Percentiles rank a stretch among this genome's conserved stretches.
Evolutionary conservation across 371 early-diverging fungal species (phyloP).

Genomic region (Parasitella parasitica): DNA sequence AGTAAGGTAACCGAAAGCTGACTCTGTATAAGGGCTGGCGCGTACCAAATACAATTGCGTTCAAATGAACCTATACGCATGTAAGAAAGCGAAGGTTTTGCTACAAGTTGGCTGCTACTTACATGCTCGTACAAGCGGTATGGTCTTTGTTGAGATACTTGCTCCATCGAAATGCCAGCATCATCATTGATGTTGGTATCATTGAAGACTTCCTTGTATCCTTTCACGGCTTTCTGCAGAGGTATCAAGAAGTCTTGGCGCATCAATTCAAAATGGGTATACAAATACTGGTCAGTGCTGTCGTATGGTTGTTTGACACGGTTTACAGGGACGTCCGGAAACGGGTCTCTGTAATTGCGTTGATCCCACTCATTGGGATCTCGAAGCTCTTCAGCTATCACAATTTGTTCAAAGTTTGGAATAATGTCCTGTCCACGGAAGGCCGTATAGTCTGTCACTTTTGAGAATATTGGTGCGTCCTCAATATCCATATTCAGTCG

Average conservation of each 20-base stretch:
- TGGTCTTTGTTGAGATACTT: slow-evolving; percentile 6
- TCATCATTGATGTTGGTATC: slow-evolving; percentile 27
- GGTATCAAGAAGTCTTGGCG: slow-evolving; percentile 64
- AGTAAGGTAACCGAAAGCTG: slow-evolving; percentile 51
- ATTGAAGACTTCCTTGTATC: slow-evolving; percentile 29
- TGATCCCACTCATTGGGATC: slow-evolving; percentile 13
- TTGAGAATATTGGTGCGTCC: slow-evolving; percentile 24
- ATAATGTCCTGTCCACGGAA: slow-evolving; percentile 27
- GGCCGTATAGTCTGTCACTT: slow-evolving; percentile 27
- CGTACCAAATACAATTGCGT: slow-evolving; percentile 52
- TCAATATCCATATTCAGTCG: slow-evolving; percentile 29
- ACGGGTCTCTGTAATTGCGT: slow-evolving; percentile 6
- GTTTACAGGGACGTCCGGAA: slow-evolving; percentile 57
- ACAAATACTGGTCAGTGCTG: slow-evolving; percentile 54
- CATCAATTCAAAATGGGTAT: slow-evolving; percentile 66
- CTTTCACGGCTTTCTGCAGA: slow-evolving; percentile 50
- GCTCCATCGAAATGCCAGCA: slow-evolving; percentile 17
- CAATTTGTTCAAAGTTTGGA: slow-evolving; percentile 31
- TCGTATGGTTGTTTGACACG: slow-evolving; percentile 48
- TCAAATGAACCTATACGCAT: slow-evolving; percentile 45
- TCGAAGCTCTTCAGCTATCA: slow-evolving; percentile 4
- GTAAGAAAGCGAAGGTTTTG: not conserved
- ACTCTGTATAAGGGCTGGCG: slow-evolving; percentile 54
- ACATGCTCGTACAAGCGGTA: slow-evolving; percentile 38
- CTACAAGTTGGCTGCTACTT: not conserved